Base-by-base conservation (phyloP, 1,284 basidiomycete genomes). In the Rhodotorula glutinis region DNA sequence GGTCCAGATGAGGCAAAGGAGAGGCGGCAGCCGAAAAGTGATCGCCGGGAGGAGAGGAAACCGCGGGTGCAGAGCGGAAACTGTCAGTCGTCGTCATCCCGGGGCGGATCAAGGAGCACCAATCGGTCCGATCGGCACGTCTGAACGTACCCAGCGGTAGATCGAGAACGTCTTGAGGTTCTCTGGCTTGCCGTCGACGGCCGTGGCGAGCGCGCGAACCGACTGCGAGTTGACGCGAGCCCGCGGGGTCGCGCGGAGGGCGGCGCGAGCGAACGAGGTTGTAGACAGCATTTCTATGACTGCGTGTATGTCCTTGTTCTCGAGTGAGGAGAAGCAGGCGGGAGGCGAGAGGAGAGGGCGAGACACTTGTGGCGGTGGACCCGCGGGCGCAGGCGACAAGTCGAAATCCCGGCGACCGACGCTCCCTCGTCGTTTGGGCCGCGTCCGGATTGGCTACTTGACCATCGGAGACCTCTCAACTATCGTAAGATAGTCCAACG, bases 81-180 rank as follows among this genome's bases (percentile, higher is more conserved):
- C 16, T 23, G 17, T 46, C 17, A 46, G 17, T 46, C 49, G 23
- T n/a, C 49, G 9, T 13, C 27, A 17, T 27, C 27, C 27, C 51
- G 27, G 27, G 2, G 4, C 29, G 16, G 29, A 9, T 19, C 27
- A 17, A 11, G 11, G 49, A 14, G n/a, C 33, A 13, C 10, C 8
- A 10, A 2, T 29, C 4, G 14, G 49, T n/a, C 14, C 49, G 8
- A 25, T 29, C n/a, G 11, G 33, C 7, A 27, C 7, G 2, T 21
- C 53, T 23, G 53, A 10, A 82, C 85, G 63, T 65, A 91, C 90
- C 92, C 92, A 96, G 79, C 92, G 89, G 82, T 97, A 97, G 75
- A 96, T 92, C 84, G 93, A 91, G 84, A 97, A 95, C 80, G 90
- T 88, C 83, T 96, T 96, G 46, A 81, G 78, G 51, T 77, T 73